Percentiles rank a stretch among this genome's conserved stretches.
phyloP scores from a whole-genome alignment of 176 grass and related monocot species.

The Zoysia pacifica region DNA sequence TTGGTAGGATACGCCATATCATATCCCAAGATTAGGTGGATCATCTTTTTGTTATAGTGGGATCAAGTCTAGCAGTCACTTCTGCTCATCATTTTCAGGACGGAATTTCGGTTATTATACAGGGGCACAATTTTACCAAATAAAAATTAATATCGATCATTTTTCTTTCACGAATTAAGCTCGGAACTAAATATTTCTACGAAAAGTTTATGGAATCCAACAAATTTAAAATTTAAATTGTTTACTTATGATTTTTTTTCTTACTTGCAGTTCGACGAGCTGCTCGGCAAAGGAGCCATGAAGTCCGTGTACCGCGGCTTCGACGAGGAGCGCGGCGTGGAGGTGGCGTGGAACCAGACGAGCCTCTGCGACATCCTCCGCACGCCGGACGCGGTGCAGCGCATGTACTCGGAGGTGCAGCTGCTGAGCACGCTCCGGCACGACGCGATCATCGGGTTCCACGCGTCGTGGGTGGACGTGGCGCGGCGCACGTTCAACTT shows the following conservation, averaged over 20 bases:
- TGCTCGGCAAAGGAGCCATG: conserved; percentile 85
- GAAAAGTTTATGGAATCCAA: background rate
- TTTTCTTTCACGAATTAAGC: no score
- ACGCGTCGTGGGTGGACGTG: conserved; percentile 66
- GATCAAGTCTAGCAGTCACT: conserved; percentile 16
- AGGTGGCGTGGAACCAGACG: conserved; percentile 96
- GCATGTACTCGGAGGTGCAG: conserved; percentile 91
- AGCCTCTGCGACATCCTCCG: conserved; percentile 62
- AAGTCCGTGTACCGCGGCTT: conserved; percentile 87
- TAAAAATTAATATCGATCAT: background rate
- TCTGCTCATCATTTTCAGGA: background rate
- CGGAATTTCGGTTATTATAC: background rate
- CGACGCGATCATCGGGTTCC: conserved; percentile 76
- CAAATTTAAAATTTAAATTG: background rate
- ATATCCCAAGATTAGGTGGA: conserved; percentile 34
- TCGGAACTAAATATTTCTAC: no score
- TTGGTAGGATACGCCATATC: conserved; percentile 27
- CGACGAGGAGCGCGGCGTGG: conserved; percentile 69
- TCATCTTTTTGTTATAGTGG: background rate
- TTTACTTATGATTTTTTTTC: background rate
- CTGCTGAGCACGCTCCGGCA: conserved; percentile 69
- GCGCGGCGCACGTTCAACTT: conserved; percentile 73
- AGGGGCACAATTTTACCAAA: background rate
- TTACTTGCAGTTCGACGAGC: conserved; percentile 57
- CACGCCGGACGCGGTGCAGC: conserved; percentile 59